Conservation (phyloP, 2,329 filamentous ascomycete species). For the Talaromyces verruculosus region DNA sequence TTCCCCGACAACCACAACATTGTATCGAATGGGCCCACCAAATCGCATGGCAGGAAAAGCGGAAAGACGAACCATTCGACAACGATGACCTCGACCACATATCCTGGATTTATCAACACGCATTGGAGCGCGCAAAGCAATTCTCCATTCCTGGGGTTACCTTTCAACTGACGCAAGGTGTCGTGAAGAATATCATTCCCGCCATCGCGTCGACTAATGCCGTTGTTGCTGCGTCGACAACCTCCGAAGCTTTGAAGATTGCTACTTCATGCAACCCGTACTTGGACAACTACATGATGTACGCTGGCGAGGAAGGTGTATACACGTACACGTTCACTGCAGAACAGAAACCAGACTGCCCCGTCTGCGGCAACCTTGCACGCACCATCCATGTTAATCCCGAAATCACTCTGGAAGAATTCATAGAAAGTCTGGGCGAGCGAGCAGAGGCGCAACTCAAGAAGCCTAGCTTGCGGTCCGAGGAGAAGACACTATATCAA, state of each 20-base stretch:
- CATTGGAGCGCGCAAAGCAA: conserved; percentile 74
- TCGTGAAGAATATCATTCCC: conserved; percentile 99
- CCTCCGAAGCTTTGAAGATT: conserved; percentile 96
- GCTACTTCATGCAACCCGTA: conserved; percentile 78
- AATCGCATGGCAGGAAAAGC: conserved; percentile 90
- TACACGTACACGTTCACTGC: conserved; percentile 98
- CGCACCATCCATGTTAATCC: conserved; percentile 72
- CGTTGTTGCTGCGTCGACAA: conserved; percentile 91
- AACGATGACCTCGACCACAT: conserved; percentile 97
- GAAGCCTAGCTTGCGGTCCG: conserved; percentile 79
- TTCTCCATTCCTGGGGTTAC: conserved; percentile 92
- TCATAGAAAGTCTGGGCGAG: conserved; percentile 79
- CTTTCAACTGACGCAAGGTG: conserved; percentile 92
- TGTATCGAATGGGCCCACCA: conserved; percentile 99
- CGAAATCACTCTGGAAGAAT: conserved; percentile 72
- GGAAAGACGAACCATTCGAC: conserved; percentile 80
- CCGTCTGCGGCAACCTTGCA: conserved; percentile 83
- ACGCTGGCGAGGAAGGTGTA: conserved; percentile 90
- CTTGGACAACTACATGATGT: conserved; percentile 98
- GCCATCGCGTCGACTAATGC: conserved; percentile 98
- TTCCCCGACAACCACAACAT: conserved; percentile 94
- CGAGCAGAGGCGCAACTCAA: conserved; percentile 90
- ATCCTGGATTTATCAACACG: conserved; percentile 90
- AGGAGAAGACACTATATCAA: conserved; percentile 86
- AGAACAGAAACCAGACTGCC: conserved; percentile 90